These are phyloP conservation scores for Epichloe sylvatica DNA, from an alignment of 2,329 filamentous ascomycete species.

Conservation along the genomic window DNA sequence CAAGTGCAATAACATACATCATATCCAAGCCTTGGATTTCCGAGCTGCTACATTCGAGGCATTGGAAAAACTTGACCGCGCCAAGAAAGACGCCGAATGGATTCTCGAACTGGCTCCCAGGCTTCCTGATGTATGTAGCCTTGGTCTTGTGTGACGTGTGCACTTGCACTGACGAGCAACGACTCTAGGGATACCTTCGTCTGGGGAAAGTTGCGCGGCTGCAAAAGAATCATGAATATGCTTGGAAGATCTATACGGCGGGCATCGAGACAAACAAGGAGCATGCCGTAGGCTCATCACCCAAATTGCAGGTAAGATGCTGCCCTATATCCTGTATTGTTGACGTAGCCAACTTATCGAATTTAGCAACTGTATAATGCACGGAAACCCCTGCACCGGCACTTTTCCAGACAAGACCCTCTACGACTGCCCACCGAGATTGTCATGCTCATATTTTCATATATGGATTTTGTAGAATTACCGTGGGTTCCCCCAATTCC, in stretches of 20 bases:
- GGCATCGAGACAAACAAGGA: constrained; percentile 22
- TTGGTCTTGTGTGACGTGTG: neutral
- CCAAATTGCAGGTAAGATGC: constrained; percentile 21
- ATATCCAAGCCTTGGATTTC: constrained; percentile 28
- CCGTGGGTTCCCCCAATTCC: constrained; percentile 12
- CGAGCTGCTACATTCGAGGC: constrained; percentile 27
- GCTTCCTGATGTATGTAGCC: constrained; percentile 22
- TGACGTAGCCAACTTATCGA: neutral
- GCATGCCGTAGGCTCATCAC: constrained; percentile 14
- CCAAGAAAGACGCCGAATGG: constrained; percentile 28
- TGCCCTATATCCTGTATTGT: neutral
- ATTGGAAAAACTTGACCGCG: constrained; percentile 23
- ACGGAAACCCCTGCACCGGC: constrained; percentile 21
- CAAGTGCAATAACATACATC: constrained; percentile 24
- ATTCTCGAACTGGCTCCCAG: constrained; percentile 28
- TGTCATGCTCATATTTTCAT: constrained; percentile 21
- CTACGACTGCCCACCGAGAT: constrained; percentile 23
- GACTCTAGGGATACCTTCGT: constrained; percentile 27
- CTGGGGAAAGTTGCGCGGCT: constrained; percentile 26
- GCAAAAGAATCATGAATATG: constrained; percentile 23
- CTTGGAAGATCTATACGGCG: constrained; percentile 26
- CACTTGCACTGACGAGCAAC: neutral
- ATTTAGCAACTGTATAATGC: constrained; percentile 21
- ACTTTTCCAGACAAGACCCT: constrained; percentile 22
- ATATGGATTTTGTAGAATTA: constrained; percentile 19